Percentiles rank a stretch among this genome's conserved stretches.
Evolutionary conservation across 805 yeast species (phyloP).

Genomic region (Starmerella tilneyi): DNA sequence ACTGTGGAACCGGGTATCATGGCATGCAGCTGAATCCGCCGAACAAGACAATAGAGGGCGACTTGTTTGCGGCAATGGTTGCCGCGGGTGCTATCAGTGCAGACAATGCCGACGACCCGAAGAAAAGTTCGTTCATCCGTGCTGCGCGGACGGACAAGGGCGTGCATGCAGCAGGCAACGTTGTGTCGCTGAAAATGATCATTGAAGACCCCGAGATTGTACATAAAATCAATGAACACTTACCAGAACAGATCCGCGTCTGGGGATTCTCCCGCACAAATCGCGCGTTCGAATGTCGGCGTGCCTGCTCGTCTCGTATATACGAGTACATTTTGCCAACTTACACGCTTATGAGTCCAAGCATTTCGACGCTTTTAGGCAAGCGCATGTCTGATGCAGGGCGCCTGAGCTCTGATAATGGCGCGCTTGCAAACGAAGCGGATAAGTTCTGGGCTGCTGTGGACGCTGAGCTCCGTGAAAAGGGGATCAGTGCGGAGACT

Average conservation of each 20-base stretch:
- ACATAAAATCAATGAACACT: conserved; percentile 55
- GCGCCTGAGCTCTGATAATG: conserved; percentile 44
- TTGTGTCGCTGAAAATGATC: conserved; percentile 71
- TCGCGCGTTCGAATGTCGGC: conserved; percentile 86
- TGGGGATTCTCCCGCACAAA: conserved; percentile 91
- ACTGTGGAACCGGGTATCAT: conserved; percentile 92
- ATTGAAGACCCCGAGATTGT: conserved; percentile 70
- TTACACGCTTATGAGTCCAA: conserved; percentile 83
- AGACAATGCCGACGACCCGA: conserved; percentile 79
- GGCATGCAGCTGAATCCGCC: conserved; percentile 94
- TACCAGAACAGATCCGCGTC: conserved; percentile 80
- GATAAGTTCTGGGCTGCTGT: conserved; percentile 59
- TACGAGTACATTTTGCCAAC: conserved; percentile 92
- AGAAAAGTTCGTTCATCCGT: conserved; percentile 64
- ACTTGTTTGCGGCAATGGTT: conserved; percentile 69
- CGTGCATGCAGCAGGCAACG: conserved; percentile 95
- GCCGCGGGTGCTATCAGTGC: conserved; percentile 80
- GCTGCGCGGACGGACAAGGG: conserved; percentile 81
- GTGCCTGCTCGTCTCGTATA: conserved; percentile 89
- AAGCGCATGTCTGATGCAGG: conserved; percentile 31
- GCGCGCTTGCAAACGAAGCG: conserved; percentile 59
- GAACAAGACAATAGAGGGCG: conserved; percentile 81
- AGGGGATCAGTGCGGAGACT: conserved; percentile 14
- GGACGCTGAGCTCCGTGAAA: conserved; percentile 13
- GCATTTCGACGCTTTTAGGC: conserved; percentile 59